Base-by-base conservation (phyloP, 2,329 filamentous ascomycete genomes). In the Diaporthe sp. region DNA sequence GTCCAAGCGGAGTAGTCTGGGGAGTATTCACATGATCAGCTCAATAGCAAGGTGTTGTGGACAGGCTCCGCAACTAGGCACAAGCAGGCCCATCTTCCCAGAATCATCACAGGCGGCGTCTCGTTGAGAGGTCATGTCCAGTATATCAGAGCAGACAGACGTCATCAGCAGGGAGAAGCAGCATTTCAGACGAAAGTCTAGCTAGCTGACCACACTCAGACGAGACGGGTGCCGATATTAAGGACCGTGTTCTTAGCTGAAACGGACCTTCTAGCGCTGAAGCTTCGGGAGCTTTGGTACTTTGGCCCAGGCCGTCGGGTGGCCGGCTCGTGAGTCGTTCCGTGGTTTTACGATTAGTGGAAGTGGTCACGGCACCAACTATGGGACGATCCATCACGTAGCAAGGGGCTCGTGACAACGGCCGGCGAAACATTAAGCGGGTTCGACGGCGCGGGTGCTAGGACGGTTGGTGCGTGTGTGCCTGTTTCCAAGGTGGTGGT, bases 361-460 rank as follows among this genome's bases (percentile, higher is more conserved):
- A 31, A 53, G 34, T 53, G 17, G 46, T 53, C 31, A 39, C 46
- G 4, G 46, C 65, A 39, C 65, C 65, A 68, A 39, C 15, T n/a
- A 53, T 68, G 65, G 65, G 65, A 68, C 65, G 65, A 68, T 39
- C 65, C 46, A 68, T 39, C 65, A 53, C 65, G 15, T 68, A 53
- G 65, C n/a, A 25, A 53, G 46, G 65, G 65, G 65, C 46, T 53
- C 46, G 46, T 53, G 65, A 68, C 46, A 37, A 53, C 19, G 46
- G 65, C 22, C 46, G 65, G 46, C 65, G 65, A 68, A 68, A 53
- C 46, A 39, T 68, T 31, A 22, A 42, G 49, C 49, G 65, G 65
- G 65, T 3, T 68, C 65, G 46, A 25, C 46, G 46, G 65, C 65
- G 65, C 46, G 65, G n/a, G 65, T 42, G 49, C 65, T 82, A 55